Evolutionary conservation across 2,329 filamentous ascomycete genomes (phyloP), one percentile per base, ranked within the genome.

Genomic region (Orbilia quercus): DNA sequence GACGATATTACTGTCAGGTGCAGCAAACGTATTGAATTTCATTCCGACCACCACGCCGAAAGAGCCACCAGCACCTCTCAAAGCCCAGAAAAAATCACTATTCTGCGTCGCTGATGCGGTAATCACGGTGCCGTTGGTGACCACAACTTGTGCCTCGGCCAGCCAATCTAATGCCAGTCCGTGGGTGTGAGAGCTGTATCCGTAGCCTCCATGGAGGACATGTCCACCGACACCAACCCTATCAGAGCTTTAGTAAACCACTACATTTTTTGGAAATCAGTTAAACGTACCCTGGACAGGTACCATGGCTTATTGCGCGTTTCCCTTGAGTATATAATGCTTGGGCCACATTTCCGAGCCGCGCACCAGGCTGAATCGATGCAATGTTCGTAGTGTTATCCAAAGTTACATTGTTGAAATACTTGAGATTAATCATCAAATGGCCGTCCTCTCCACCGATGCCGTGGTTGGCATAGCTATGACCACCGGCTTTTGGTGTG

Each of bases 1-100:
- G 70, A 88, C 83, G 7, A 89, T 82, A 1, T 87, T 82, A n/a
- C 81, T 80, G 3, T 81, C 83, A 0, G 87, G 86, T 64, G 86
- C 85, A 0, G 83, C 82, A 23, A 87, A 84, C 0, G 87, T 89
- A 66, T 81, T 82, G 73, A 87, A 80, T 16, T 84, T 82, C 74
- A 88, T 88, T 66, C 85, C 82, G 47, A 86, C 87, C 71, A 87
- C 81, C 75, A 88, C 81, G 38, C 85, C 86, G 63, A 87, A 87
- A 34, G 83, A 83, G 16, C 83, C 84, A 18, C 84, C 86, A 0
- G 86, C 86, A 7, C 86, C 86, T 51, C 83, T 84, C 55, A 88
- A 76, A 1, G 84, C 85, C 76, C 81, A 88, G 79, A 87, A 88
- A 7, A 88, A 80, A 73, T 87, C 85, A 0, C 80, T 72, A 75